These are phyloP conservation scores for Spergularia azorica DNA, from an alignment of 179 eudicot species.

Conservation along the genomic window DNA sequence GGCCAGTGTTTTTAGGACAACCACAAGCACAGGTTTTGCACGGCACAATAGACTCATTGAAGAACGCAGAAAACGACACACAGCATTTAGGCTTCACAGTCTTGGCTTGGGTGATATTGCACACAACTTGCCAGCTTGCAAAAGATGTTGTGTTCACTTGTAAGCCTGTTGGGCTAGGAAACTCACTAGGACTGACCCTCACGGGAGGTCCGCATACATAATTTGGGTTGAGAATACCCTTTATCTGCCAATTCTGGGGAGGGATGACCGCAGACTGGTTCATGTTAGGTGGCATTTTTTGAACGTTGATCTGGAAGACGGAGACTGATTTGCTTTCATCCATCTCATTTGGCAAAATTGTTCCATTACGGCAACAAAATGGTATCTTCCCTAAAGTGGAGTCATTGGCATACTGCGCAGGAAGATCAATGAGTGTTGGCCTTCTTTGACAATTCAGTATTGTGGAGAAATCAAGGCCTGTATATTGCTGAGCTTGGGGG, in stretches of 20 bases:
- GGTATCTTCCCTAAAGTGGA: constrained; percentile 64
- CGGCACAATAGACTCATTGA: constrained; percentile 77
- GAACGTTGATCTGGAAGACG: constrained; percentile 64
- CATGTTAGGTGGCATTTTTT: constrained; percentile 86
- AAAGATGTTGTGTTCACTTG: constrained; percentile 51
- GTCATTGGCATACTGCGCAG: constrained; percentile 61
- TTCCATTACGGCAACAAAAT: constrained; percentile 78
- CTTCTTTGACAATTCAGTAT: constrained; percentile 63
- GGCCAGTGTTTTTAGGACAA: constrained; percentile 46
- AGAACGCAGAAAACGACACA: constrained; percentile 81
- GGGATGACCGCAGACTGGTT: constrained; percentile 57
- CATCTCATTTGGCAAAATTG: constrained; percentile 68
- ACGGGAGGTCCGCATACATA: constrained; percentile 77
- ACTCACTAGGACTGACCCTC: constrained; percentile 60
- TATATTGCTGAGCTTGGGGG: constrained; percentile 52
- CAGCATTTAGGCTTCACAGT: constrained; percentile 62
- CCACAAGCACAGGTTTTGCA: constrained; percentile 97
- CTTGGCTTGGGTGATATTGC: constrained; percentile 58
- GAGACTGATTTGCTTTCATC: constrained; percentile 58
- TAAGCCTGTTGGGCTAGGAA: constrained; percentile 60
- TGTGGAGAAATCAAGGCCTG: constrained; percentile 64
- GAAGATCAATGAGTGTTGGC: constrained; percentile 80
- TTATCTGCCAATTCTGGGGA: constrained; percentile 82
- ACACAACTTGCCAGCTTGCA: constrained; percentile 89
- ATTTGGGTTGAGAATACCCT: constrained; percentile 53